Conservation (phyloP, 306 rosid genomes). For the Fragaria vesca region DNA sequence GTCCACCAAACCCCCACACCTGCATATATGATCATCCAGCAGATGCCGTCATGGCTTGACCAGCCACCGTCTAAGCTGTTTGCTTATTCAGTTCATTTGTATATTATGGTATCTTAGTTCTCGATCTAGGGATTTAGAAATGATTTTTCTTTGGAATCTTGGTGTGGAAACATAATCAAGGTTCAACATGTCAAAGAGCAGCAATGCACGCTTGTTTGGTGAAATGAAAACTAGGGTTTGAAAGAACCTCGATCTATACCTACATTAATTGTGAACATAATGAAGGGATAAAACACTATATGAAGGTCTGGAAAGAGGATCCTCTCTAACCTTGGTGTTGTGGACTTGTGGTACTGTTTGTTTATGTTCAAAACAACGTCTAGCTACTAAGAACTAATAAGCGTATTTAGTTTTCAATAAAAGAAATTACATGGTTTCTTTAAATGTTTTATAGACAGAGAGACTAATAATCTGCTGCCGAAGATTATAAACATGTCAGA, state of each 20-base stretch:
- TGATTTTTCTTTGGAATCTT: neutral
- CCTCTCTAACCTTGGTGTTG: too few relatives aligned
- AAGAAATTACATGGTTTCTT: too few relatives aligned
- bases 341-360: too few relatives aligned
- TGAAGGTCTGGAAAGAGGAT: too few relatives aligned
- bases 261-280: neutral
- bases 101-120: neutral
- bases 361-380: too few relatives aligned
- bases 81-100: neutral
- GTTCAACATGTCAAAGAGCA: neutral
- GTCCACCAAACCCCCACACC: constrained; percentile 60
- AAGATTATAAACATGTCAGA: too few relatives aligned
- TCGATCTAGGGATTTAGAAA: neutral
- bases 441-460: too few relatives aligned
- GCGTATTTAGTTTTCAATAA: too few relatives aligned
- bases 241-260: neutral
- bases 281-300: neutral
- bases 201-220: neutral
- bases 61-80: constrained; percentile 22
- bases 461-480: too few relatives aligned
- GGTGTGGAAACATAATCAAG: neutral
- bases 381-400: too few relatives aligned
- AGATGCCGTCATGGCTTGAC: constrained; percentile 32
- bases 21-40: neutral
- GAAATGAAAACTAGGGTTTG: neutral